Percentiles rank a stretch among this genome's conserved stretches.
These are phyloP conservation scores for Hypoxylon sp. DNA, from an alignment of 2,329 filamentous ascomycete species.

Conservation along the genomic window DNA sequence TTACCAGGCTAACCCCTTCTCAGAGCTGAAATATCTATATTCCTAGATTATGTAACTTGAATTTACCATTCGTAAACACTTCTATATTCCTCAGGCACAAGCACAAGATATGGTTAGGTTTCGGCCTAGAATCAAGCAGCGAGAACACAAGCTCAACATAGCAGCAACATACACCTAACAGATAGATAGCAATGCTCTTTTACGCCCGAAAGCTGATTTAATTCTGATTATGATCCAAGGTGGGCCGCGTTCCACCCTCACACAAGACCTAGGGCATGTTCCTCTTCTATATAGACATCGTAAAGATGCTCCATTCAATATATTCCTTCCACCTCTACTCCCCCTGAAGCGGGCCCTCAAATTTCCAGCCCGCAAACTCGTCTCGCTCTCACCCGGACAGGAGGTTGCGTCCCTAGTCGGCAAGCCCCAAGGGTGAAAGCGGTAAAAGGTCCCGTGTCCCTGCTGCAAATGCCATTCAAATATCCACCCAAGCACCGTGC, in stretches of 20 bases:
- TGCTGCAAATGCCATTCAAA: conserved; percentile 41
- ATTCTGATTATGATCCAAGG: conserved; percentile 40
- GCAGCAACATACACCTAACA: not conserved
- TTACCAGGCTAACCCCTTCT: no score
- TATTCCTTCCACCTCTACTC: conserved; percentile 10
- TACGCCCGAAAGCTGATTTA: conserved; percentile 27
- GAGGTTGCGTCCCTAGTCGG: conserved; percentile 1
- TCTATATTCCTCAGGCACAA: not conserved
- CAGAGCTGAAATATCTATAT: no score
- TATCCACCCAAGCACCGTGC: conserved; percentile 32
- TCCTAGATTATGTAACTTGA: no score
- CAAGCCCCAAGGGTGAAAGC: conserved; percentile 13
- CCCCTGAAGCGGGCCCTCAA: conserved; percentile 5
- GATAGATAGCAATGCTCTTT: conserved; percentile 8
- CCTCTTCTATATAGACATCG: conserved; percentile 21
- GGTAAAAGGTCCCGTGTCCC: conserved; percentile 13
- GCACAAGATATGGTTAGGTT: not conserved
- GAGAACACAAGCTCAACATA: not conserved
- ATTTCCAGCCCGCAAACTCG: conserved; percentile 17
- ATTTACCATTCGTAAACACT: no score
- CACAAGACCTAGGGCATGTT: conserved; percentile 18
- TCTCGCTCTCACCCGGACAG: not conserved
- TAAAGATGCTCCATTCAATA: conserved; percentile 22
- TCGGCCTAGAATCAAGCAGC: not conserved
- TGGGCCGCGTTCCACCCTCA: conserved; percentile 18